Base-by-base conservation (phyloP, 2,329 filamentous ascomycete species). In the Acrodontium crateriforme region DNA sequence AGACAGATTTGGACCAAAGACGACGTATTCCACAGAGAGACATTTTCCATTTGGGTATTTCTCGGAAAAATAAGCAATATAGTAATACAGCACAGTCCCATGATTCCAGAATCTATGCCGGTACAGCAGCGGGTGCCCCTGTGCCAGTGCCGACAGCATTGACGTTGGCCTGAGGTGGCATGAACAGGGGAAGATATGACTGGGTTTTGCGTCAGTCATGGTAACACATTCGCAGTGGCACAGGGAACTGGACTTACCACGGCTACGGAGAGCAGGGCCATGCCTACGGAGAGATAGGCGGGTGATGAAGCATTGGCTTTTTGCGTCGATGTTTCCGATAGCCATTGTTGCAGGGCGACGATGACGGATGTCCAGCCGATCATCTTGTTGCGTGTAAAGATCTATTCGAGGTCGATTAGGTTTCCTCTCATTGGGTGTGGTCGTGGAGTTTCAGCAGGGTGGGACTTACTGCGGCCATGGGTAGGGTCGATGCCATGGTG, bases 381-480 rank as follows among this genome's bases (percentile, higher is more conserved):
- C 62, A 74, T 66, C 44, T 69, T 76, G 46, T 41, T 34, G 25
- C 29, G 31, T 27, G 32, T 35, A 26, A 32, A 43, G 39, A 32
- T 25, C 29, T 35, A 29, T 4, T 22, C 8, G 20, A 4, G 53
- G 46, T 44, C 27, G 30, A 8, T 8, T 10, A 12, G 13, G 20
- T 22, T 10, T 22, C 20, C 4, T 8, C 20, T 22, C 13, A 8
- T 4, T 22, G 20, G 4, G 20, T 22, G 20, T n/a, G n/a, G n/a
- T n/a, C n/a, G n/a, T n/a, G n/a, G n/a, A n/a, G 27, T 24, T 35
- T 26, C 24, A 30, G n/a, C n/a, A n/a, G n/a, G 16, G 29, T 27
- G 20, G 6, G n/a, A 63, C 64, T 54, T 60, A 75, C 71, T 39
- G 85, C 85, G 33, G 82, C 84, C 87, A 94, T 94, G 34, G 87